Evolutionary conservation across 2,329 filamentous ascomycete genomes (phyloP), one percentile per base, ranked within the genome.

Genomic region (Drechslerella dactyloides): DNA sequence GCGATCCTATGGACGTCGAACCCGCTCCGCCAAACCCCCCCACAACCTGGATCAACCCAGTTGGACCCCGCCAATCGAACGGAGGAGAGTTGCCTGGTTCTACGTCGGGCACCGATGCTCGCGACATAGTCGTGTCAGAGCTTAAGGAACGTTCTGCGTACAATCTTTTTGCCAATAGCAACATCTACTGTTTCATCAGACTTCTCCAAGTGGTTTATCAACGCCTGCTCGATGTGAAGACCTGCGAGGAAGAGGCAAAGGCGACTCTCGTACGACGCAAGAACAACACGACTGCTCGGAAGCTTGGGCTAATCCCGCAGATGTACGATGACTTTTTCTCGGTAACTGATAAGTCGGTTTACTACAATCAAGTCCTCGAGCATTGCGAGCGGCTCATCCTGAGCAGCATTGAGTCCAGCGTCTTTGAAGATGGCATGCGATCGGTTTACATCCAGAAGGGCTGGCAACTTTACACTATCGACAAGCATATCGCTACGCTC

Each of bases 171-270:
- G 89, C 89, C 79, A 97, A 97, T 79, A 86, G 91, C 76, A 91
- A 89, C 2, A 89, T 99, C 69, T 96, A 92, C 78, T 93, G 94
- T 80, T 97, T 99, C 83, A 90, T 99, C 82, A 90, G 89, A 75
- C 88, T 96, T 73, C 94, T 99, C 79, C 87, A 96, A 78, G 90
- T 89, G n/a, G 83, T 99, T 3, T 97, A 96, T 80, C 86, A 88
- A 77, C 88, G 94, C 44, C 84, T 99, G 13, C 83, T 89, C 74
- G 89, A 90, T 72, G 87, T 97, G 79, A 97, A 97, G 82, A 84
- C 88, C 68, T 89, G 89, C 77, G 89, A 90, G 76, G 84, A 85
- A 1, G 85, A 88, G 50, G 93, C 96, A 8, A 83, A 86, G 53
- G 85, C 87, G 75, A 88, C 91, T 76, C 88, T 97, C 42, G 82